These are phyloP conservation scores for Ceratobasidium sp. DNA, from an alignment of 1,284 basidiomycete genomes.

Conservation along the genomic window DNA sequence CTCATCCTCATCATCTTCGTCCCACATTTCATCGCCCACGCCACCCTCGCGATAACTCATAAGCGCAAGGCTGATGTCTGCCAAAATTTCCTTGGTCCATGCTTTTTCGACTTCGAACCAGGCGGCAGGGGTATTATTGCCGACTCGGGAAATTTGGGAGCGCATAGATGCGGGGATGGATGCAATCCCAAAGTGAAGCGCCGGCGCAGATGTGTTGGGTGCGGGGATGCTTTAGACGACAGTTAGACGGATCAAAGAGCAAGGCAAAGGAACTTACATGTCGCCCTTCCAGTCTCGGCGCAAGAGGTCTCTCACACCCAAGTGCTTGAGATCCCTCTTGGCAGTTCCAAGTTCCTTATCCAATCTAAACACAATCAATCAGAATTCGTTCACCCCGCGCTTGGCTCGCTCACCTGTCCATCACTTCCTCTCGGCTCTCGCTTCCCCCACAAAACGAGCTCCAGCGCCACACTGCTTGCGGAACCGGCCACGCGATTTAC, in stretches of 20 bases:
- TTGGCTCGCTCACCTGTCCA: constrained; percentile 21
- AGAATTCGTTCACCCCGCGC: neutral
- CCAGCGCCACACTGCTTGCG: constrained; percentile 36
- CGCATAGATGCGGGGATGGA: constrained; percentile 39
- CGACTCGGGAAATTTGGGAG: constrained; percentile 25
- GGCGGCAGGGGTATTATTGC: constrained; percentile 33
- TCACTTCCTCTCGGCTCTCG: constrained; percentile 25
- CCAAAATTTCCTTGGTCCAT: constrained; percentile 35
- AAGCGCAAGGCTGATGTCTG: constrained; percentile 35
- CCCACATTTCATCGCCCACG: constrained; percentile 76
- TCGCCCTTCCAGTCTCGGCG: constrained; percentile 39
- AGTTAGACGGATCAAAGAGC: neutral
- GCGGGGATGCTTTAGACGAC: constrained; percentile 21
- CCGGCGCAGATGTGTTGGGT: constrained; percentile 25
- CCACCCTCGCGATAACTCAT: constrained; percentile 39
- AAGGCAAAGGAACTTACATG: constrained; percentile 13
- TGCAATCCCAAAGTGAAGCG: constrained; percentile 32
- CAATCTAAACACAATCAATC: constrained; percentile 5
- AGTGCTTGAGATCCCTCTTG: constrained; percentile 30
- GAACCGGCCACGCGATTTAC: neutral
- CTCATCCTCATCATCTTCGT: constrained; percentile 70
- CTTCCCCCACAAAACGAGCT: constrained; percentile 36
- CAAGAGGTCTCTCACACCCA: constrained; percentile 33
- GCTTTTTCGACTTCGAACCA: constrained; percentile 40
- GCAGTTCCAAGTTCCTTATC: constrained; percentile 41